Percentiles rank a stretch among this genome's conserved stretches.
Evolutionary conservation across 805 yeast genomes (phyloP).

Genomic region (Cyberlindnera americana): DNA sequence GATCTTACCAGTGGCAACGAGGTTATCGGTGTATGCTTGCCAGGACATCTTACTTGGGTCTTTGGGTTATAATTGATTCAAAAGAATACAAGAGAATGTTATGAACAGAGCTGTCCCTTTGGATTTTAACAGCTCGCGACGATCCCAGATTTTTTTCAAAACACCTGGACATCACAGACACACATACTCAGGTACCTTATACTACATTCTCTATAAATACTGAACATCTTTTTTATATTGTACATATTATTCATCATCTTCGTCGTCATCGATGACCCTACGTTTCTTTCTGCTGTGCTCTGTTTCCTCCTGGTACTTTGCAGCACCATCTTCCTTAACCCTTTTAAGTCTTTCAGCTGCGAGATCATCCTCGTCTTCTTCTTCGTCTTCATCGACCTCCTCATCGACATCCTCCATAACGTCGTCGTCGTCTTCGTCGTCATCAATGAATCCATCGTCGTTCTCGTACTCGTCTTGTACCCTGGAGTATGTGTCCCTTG

Average conservation of each 20-base stretch:
- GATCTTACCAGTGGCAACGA: conserved; percentile 79
- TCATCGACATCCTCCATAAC: conserved; percentile 38
- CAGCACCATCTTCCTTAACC: conserved; percentile 45
- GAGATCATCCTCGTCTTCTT: conserved; percentile 51
- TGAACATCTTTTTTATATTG: neutral
- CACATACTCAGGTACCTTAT: too few species aligned
- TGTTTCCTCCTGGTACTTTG: conserved; percentile 37
- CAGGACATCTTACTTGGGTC: conserved; percentile 46
- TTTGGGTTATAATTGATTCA: too few species aligned
- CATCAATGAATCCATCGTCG: conserved; percentile 32
- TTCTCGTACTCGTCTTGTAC: conserved; percentile 39
- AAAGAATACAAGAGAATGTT: neutral
- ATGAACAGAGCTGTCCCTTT: too few species aligned
- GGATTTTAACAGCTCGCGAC: too few species aligned
- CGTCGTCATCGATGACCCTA: conserved; percentile 51
- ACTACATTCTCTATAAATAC: neutral
- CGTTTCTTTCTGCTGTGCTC: conserved; percentile 37
- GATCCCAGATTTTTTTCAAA: too few species aligned
- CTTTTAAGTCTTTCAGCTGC: conserved; percentile 29
- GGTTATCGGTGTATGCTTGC: conserved; percentile 94
- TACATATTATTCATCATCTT: conserved; percentile 36
- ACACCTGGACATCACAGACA: conserved; percentile 2
- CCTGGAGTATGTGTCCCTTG: conserved; percentile 26
- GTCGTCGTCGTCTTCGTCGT: conserved; percentile 53
- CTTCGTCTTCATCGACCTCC: conserved; percentile 30